Evolutionary conservation across 1,139 yeast genomes (phyloP).

Genomic region (Pichia sp.): DNA sequence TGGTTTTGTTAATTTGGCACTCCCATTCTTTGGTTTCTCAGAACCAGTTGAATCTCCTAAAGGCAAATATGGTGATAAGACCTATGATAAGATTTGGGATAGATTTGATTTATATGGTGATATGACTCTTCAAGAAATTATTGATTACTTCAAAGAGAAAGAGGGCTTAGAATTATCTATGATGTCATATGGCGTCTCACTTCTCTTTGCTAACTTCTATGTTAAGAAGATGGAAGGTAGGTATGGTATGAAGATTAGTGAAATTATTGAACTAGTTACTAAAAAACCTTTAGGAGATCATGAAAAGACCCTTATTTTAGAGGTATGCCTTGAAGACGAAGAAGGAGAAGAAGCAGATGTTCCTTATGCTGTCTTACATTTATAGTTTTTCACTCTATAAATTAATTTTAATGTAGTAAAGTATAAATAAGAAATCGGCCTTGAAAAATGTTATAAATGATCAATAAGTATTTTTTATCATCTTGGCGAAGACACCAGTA

Average conservation of each 20-base stretch:
- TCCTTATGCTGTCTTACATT: constrained; percentile 67
- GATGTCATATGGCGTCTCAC: constrained; percentile 86
- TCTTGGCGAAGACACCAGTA: constrained; percentile 24
- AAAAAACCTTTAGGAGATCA: constrained; percentile 77
- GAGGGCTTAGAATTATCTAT: constrained; percentile 85
- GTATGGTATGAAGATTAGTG: constrained; percentile 56
- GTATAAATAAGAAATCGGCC: background rate
- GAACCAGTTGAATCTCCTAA: constrained; percentile 88
- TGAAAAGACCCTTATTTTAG: constrained; percentile 71
- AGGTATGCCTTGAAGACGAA: constrained; percentile 86
- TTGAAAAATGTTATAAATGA: constrained; percentile 44
- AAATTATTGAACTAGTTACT: constrained; percentile 71
- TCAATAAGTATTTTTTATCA: constrained; percentile 13
- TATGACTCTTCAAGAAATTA: constrained; percentile 64
- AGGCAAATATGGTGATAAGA: constrained; percentile 72
- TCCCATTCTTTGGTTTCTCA: constrained; percentile 94
- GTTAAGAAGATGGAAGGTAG: constrained; percentile 86
- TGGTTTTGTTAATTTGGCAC: constrained; percentile 88
- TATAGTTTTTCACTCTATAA: no score
- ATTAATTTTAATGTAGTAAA: background rate
- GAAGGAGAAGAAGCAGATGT: constrained; percentile 94
- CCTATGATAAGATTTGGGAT: constrained; percentile 91
- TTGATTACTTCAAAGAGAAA: constrained; percentile 67
- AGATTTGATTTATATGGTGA: constrained; percentile 79
- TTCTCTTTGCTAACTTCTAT: constrained; percentile 87